These are phyloP conservation scores for Coniferiporia weirii DNA, from an alignment of 1,284 basidiomycete species.

Conservation along the genomic window DNA sequence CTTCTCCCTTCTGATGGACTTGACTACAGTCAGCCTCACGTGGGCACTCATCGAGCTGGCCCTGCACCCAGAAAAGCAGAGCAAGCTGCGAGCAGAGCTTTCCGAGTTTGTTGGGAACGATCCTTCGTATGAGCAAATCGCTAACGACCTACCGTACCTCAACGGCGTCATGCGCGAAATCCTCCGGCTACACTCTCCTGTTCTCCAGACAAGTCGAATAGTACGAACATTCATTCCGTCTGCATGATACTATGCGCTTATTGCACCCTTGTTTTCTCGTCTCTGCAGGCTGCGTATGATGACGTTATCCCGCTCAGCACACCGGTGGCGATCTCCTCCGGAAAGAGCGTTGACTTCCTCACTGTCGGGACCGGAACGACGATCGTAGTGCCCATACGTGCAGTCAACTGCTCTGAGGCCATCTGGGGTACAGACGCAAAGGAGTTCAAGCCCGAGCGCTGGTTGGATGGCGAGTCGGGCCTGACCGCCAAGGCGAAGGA, in stretches of 20 bases:
- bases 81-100: conserved; percentile 26
- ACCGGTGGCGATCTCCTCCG: conserved; percentile 4
- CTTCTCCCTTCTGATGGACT: background rate
- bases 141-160: conserved; percentile 19
- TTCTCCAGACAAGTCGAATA: conserved; percentile 35
- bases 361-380: background rate
- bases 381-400: conserved; percentile 14
- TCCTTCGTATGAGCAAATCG: conserved; percentile 28
- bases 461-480: conserved; percentile 11
- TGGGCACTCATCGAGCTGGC: conserved; percentile 24
- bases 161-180: conserved; percentile 22
- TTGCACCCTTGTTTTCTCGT: background rate
- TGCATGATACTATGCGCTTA: background rate
- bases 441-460: conserved; percentile 18
- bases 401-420: conserved; percentile 9
- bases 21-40: conserved; percentile 29
- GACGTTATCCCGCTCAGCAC: conserved; percentile 14
- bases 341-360: background rate
- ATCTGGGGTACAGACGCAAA: conserved; percentile 18
- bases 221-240: conserved; percentile 25
- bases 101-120: conserved; percentile 18
- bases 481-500: conserved; percentile 10
- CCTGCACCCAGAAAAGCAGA: conserved; percentile 25
- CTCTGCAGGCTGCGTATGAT: conserved; percentile 11
- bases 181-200: conserved; percentile 21